Evolutionary conservation across 2,329 filamentous ascomycete genomes (phyloP).

Genomic region (Fusarium siculi): DNA sequence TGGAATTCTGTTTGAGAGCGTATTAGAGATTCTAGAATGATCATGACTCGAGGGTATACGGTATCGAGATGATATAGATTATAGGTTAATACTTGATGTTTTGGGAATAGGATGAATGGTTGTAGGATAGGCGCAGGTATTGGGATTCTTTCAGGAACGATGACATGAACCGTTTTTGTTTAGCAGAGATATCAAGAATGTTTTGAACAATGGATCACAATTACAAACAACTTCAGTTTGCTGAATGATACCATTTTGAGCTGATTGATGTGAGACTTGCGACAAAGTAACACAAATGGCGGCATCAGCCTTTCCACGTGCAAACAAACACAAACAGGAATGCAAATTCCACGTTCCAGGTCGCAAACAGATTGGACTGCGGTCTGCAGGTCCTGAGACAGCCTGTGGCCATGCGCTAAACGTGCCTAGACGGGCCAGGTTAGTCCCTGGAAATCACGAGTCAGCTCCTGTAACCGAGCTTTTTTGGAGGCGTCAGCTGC

Average conservation of each 20-base stretch:
- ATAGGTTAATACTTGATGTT: constrained; percentile 11
- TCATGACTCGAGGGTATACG: constrained; percentile 29
- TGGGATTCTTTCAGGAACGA: constrained; percentile 8
- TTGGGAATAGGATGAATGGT: background rate
- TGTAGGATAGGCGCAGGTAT: background rate
- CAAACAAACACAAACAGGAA: constrained; percentile 3
- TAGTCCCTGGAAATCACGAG: constrained; percentile 19
- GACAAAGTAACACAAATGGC: constrained; percentile 4
- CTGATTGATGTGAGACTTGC: background rate
- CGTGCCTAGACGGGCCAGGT: constrained; percentile 8
- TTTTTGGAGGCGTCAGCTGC: constrained; percentile 27
- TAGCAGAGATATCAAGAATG: constrained; percentile 30
- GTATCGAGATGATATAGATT: constrained; percentile 20
- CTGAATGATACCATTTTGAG: background rate
- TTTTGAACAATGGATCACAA: constrained; percentile 4
- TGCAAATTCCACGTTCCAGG: constrained; percentile 6
- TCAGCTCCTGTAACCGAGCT: constrained; percentile 20
- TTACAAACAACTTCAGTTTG: background rate
- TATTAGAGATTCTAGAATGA: constrained; percentile 15
- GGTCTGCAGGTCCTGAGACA: constrained; percentile 4
- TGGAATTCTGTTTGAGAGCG: constrained; percentile 21
- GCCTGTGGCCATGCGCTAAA: background rate
- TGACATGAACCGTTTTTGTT: background rate
- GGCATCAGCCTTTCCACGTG: constrained; percentile 24
- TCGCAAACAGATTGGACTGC: background rate